Evolutionary conservation across 1,284 basidiomycete species (phyloP), one percentile per base, ranked within the genome.

Genomic region (Naganishia albida): DNA sequence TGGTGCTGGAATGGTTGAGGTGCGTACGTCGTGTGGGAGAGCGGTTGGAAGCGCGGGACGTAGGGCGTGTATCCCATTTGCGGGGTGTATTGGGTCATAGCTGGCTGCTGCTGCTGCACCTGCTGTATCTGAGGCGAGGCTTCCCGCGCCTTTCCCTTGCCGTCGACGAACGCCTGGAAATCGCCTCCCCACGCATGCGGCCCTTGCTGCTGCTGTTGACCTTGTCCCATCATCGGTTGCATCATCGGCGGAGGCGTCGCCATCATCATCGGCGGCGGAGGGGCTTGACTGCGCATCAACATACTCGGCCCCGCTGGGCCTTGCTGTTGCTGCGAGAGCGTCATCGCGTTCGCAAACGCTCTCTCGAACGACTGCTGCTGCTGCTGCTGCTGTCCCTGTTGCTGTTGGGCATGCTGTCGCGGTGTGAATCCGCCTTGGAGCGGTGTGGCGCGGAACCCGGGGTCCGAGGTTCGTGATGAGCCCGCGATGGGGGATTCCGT

Each of bases 231-330:
- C n/a, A n/a, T n/a, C 42, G 49, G 57, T 20, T 51, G 54, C 13
- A 53, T 38, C 28, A 34, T 30, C 20, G n/a, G 42, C 7, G 46
- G 53, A n/a, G 46, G 42, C 16, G 12, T n/a, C 6, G 34, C 34
- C 25, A 23, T 23, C 16, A 15, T 23, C 44, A 52, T 30, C 13
- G 42, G 15, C 44, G 34, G 38, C 12, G 42, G 40, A 18, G 51
- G 57, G 6, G 38, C 46, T n/a, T 57, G 64, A n/a, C 43, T 28
- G 23, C 39, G 64, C 64, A 51, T 60, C 40, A 62, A 50, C 52
- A 44, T 49, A 25, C 51, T 46, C 13, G 43, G 57, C 8, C 25
- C 44, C 52, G 62, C 28, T 23, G 56, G 42, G 16, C 16, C 7
- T 30, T 42, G 46, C 30, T 44, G 49, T 4, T 34, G 43, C 23